These are phyloP conservation scores for Amanita rimosa DNA, from an alignment of 768 basidiomycete species.

Conservation along the genomic window DNA sequence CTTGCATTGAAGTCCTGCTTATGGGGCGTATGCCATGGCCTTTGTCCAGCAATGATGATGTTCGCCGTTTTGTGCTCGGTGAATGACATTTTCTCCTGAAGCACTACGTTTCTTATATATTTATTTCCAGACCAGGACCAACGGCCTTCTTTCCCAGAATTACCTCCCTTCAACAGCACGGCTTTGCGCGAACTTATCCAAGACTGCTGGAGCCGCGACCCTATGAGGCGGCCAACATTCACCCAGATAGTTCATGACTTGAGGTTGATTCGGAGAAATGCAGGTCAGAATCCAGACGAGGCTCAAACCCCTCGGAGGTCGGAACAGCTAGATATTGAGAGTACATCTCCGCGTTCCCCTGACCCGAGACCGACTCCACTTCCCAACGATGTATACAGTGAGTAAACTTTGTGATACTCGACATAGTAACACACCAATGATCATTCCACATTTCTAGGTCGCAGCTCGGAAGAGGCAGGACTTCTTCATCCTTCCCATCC, in stretches of 20 bases:
- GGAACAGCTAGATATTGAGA: conserved; percentile 10
- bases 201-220: conserved; percentile 46
- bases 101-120: conserved; percentile 8
- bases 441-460: conserved; percentile 1
- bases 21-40: conserved; percentile 57
- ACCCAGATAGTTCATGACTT: conserved; percentile 35
- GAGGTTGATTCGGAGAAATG: conserved; percentile 30
- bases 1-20: conserved; percentile 54
- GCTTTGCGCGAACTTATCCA: conserved; percentile 34
- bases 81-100: not conserved
- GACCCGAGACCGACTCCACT: conserved; percentile 20
- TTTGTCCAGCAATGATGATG: conserved; percentile 35
- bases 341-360: conserved; percentile 17
- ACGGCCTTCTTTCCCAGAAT: conserved; percentile 38
- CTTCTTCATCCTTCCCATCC: not conserved
- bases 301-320: not conserved
- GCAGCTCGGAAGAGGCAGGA: not conserved
- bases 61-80: conserved; percentile 44
- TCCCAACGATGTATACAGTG: conserved; percentile 2
- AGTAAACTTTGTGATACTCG: not conserved
- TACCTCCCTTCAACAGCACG: conserved; percentile 25
- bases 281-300: conserved; percentile 19
- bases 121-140: conserved; percentile 29
- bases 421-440: not conserved
- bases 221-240: conserved; percentile 43